Evolutionary conservation across 345 rosid species (phyloP).

Genomic region (Salix suchowensis): DNA sequence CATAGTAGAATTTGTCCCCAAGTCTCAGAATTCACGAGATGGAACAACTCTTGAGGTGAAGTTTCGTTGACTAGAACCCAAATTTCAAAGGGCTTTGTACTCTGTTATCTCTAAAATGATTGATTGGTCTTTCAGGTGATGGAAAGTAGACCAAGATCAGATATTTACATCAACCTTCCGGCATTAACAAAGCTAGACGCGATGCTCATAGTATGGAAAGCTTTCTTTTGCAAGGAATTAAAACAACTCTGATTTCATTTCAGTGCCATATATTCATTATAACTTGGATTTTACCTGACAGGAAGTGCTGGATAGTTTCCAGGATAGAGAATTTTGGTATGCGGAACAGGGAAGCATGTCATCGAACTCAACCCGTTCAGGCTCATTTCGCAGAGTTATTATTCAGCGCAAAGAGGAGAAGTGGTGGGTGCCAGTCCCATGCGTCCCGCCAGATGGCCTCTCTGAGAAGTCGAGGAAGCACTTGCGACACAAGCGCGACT

Average conservation of each 20-base stretch:
- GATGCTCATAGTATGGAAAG: slow-evolving; percentile 63
- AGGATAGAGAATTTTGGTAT: slow-evolving; percentile 83
- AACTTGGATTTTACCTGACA: slow-evolving; percentile 27
- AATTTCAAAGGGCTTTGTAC: not conserved
- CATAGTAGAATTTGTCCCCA: slow-evolving; percentile 66
- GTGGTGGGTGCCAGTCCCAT: slow-evolving; percentile 98
- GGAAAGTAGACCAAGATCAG: slow-evolving; percentile 68
- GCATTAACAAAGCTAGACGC: slow-evolving; percentile 81
- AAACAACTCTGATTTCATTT: not conserved
- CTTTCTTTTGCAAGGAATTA: not conserved
- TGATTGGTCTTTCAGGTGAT: slow-evolving; percentile 45
- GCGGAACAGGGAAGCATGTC: slow-evolving; percentile 81
- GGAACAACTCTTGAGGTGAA: slow-evolving; percentile 69
- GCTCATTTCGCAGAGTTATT: slow-evolving; percentile 63
- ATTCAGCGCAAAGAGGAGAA: slow-evolving; percentile 80
- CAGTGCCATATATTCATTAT: not conserved
- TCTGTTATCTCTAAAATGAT: slow-evolving; percentile 3
- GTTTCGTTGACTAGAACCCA: not conserved
- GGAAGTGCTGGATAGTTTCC: slow-evolving; percentile 83
- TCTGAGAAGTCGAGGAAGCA: slow-evolving; percentile 76
- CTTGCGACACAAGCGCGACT: slow-evolving; percentile 58
- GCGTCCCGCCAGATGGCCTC: slow-evolving; percentile 66
- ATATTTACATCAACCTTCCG: slow-evolving; percentile 77
- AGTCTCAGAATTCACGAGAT: slow-evolving; percentile 48
- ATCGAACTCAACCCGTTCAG: slow-evolving; percentile 60